These are phyloP conservation scores for Stellera chamaejasme DNA, from an alignment of 345 rosid genomes.

Conservation along the genomic window DNA sequence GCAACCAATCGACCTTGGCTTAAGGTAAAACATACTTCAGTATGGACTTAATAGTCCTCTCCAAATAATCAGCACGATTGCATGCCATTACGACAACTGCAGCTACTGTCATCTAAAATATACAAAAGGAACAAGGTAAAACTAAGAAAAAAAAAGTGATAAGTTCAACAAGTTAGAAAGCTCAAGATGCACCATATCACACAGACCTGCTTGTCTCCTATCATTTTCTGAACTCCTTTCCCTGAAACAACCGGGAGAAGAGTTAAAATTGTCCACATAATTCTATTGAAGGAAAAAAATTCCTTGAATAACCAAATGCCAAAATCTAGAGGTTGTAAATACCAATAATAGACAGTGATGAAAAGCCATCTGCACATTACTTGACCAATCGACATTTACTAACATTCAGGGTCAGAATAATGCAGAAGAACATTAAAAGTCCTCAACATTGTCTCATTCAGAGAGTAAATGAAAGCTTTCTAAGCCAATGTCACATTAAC, in stretches of 20 bases:
- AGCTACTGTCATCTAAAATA: constrained; percentile 61
- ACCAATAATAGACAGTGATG: not conserved
- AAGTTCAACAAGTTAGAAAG: constrained; percentile 1
- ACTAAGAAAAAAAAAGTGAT: constrained; percentile 9
- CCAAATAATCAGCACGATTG: constrained; percentile 95
- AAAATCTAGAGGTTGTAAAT: not conserved
- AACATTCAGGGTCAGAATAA: not conserved
- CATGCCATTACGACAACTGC: constrained; percentile 99
- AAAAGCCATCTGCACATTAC: not conserved
- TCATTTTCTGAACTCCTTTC: constrained; percentile 52
- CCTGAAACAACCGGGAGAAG: constrained; percentile 42
- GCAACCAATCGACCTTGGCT: not conserved
- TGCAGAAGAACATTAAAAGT: not conserved
- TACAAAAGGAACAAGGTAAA: constrained; percentile 17
- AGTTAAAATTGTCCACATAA: constrained; percentile 7
- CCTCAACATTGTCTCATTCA: not conserved
- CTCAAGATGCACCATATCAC: constrained; percentile 6
- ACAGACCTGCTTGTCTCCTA: constrained; percentile 45
- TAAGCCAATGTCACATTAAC: not conserved
- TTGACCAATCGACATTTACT: no score
- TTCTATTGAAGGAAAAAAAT: not conserved
- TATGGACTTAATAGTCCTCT: constrained; percentile 71
- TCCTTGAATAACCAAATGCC: no score
- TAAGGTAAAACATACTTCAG: constrained; percentile 40
- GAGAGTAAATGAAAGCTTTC: not conserved